Evolutionary conservation across 108 stramenopile species (phyloP), one percentile per base, ranked within the genome.

Genomic region (Aurantiochytrium sp.): DNA sequence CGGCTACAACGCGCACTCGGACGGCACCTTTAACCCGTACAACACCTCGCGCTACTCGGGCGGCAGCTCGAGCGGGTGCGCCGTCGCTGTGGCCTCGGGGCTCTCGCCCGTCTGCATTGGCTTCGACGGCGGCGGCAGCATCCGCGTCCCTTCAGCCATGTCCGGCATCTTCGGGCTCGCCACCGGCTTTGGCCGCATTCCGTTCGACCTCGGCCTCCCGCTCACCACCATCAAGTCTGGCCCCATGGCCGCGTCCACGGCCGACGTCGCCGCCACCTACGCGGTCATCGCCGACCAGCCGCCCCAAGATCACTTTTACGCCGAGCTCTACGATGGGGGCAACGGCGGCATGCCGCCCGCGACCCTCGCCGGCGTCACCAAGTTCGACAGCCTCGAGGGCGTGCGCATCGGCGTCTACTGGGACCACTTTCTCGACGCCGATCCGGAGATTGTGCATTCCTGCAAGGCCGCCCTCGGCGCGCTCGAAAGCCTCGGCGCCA

Each of bases 51-150:
- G 91, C 41, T 95, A 92, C 85, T 86, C 91, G 27, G 95, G 94
- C 42, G 95, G 95, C 37, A 92, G 92, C 4, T 90, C 91, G 3
- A 87, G 91, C 55, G 95, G 95, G 15, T 89, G 89, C 10, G 95
- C 94, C 4, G 94, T 90, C 6, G 94, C 94, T 0, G 93, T 95
- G 37, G 86, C 94, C 17, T 52, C 91, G 36, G 95, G 95, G n/a
- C 27, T 95, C 8, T 87, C 90, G 52, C 93, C 94, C 2, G 32
- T 94, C 24, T 92, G 92, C 21, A 81, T 95, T 12, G 95, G 94
- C n/a, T 55, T 55, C 6, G 95, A 95, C 91, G 93, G 93, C 31
- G 95, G 94, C 22, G 95, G 95, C 22, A 91, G 90, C 27, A 92
- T 95, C 69, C 92, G 94, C 4, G 90, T 94, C 5, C 95, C 95